These are phyloP conservation scores for Trametes cinnabarina DNA, from an alignment of 768 basidiomycete genomes.

Conservation along the genomic window DNA sequence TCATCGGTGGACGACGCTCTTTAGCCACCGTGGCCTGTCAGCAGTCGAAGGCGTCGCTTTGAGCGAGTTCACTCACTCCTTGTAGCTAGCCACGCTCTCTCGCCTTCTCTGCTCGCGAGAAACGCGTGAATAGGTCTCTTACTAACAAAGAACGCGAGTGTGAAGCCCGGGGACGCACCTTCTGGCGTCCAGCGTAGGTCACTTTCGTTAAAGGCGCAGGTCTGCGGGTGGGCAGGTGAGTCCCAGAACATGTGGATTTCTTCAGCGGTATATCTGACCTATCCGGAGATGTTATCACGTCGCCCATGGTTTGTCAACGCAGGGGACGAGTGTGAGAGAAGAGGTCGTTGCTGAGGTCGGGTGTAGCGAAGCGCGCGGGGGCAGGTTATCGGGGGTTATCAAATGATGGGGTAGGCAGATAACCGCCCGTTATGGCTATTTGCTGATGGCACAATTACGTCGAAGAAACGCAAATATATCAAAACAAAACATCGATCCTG, in stretches of 20 bases:
- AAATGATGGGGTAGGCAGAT: not conserved
- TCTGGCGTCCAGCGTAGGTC: slow-evolving; percentile 20
- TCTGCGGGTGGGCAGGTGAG: not conserved
- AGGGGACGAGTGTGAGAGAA: not conserved
- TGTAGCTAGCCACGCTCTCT: slow-evolving; percentile 7
- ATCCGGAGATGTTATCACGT: slow-evolving; percentile 12
- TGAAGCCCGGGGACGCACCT: slow-evolving; percentile 9
- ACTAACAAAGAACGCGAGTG: no score
- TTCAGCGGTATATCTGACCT: slow-evolving; percentile 1
- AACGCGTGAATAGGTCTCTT: not conserved
- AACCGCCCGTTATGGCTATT: not conserved
- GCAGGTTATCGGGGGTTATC: not conserved
- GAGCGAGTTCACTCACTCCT: slow-evolving; percentile 4
- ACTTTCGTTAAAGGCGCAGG: slow-evolving; percentile 13
- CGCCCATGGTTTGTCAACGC: slow-evolving; percentile 7
- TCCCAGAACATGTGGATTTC: not conserved
- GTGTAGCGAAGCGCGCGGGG: not conserved
- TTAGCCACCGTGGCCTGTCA: slow-evolving; percentile 1
- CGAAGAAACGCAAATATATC: slow-evolving; percentile 3
- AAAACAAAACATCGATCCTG: no score
- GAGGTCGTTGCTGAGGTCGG: not conserved
- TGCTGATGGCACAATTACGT: not conserved
- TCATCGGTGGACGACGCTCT: slow-evolving; percentile 11
- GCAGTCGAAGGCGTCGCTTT: not conserved
- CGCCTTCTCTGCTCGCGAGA: slow-evolving; percentile 14